Base-by-base conservation (phyloP, 331 rosid species). In the Prunus yedoensis region DNA sequence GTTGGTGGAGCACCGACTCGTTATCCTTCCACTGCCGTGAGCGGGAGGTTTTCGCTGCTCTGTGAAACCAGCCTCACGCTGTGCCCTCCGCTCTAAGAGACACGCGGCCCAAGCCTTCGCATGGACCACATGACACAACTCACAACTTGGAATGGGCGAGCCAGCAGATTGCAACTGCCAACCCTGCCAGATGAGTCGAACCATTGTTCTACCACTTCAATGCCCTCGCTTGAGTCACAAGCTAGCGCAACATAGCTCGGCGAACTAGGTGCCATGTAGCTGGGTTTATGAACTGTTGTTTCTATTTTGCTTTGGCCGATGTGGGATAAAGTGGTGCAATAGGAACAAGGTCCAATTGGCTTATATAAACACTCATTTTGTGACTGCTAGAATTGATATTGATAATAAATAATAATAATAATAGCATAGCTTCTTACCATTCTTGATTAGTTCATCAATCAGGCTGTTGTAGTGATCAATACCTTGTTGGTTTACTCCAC, bases 31-130 rank as follows among this genome's bases (percentile, higher is more conserved):
- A 84, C 69, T 27, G 78, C 20, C 0, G 14, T 9, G 77, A 84
- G 78, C 16, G 72, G 43, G 61, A 77, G 74, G 79, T 77, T 0
- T 0, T 69, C 81, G 77, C 49, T 78, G 88, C 79, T 81, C 70
- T 81, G 81, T 81, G 30, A 49, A 64, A 3, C 79, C 77, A 78
- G 79, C 79, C 85, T 81, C 65, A 82, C 84, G 78, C 76, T 1
- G 16, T 85, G 25, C 82, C 86, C 71, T 64, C 80, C 74, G 0
- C 61, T 66, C 8, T 65, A 77, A 16, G 12, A 8, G 10, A 21
- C 13, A 20, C 0, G 12, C 1, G 4, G 1, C n/a, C 1, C 13
- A 0, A 20, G 74, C 79, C 49, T 81, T 45, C 28, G 14, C 74
- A 52, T 10, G 32, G 13, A 8, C 46, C 62, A 46, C 60, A 14